phyloP scores from a whole-genome alignment of 306 rosid species.

The Boehmeria nivea region DNA sequence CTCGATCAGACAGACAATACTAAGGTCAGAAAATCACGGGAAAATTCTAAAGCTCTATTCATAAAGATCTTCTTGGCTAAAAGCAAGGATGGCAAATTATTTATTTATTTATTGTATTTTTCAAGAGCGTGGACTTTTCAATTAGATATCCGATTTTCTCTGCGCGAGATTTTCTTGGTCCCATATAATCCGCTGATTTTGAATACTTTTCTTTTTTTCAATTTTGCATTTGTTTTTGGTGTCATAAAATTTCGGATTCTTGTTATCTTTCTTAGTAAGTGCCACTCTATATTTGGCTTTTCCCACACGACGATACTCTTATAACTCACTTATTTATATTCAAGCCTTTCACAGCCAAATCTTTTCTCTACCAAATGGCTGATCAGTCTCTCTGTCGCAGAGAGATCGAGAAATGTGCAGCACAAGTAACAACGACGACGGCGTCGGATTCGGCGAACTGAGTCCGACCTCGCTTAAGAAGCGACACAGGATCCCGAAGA shows the following conservation, averaged over 20 bases:
- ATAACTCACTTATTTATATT: too few species aligned
- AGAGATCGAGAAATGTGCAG: not conserved
- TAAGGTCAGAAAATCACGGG: constrained; percentile 42
- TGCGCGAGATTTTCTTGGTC: constrained; percentile 24
- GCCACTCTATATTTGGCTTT: too few species aligned
- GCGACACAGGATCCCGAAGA: constrained; percentile 45
- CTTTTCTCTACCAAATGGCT: too few species aligned
- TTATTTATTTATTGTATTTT: not conserved
- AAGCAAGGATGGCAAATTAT: constrained; percentile 18
- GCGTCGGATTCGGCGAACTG: constrained; percentile 17
- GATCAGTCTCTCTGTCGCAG: too few species aligned
- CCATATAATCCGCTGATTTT: constrained; percentile 27
- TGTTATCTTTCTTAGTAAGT: not conserved
- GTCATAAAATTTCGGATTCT: constrained; percentile 10
- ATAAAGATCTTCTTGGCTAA: constrained; percentile 16
- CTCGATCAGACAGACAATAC: constrained; percentile 25
- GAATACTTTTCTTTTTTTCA: constrained; percentile 22
- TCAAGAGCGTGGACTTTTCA: not conserved
- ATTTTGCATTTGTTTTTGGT: too few species aligned
- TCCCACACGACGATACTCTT: too few species aligned
- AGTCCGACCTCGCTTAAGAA: constrained; percentile 20
- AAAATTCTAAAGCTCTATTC: constrained; percentile 1
- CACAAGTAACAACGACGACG: not conserved
- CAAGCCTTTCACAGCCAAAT: too few species aligned
- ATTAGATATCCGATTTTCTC: not conserved